A percentile compares a stretch with the other conserved stretches of the same genome.
These are phyloP conservation scores for Noccaea bulbosa DNA, from an alignment of 345 rosid genomes.

Conservation along the genomic window DNA sequence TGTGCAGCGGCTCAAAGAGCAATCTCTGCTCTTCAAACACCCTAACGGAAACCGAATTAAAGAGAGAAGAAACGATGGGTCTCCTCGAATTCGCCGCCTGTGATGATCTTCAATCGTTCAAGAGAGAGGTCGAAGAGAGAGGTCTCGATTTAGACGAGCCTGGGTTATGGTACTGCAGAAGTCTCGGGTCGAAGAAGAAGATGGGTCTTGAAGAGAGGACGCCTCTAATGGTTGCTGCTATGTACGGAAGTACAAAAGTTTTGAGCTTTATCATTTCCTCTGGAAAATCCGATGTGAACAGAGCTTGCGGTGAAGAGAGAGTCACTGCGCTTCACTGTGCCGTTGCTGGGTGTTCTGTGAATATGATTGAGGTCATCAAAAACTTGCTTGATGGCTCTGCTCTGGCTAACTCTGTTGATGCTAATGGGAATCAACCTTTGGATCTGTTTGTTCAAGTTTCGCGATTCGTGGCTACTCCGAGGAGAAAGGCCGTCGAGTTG, in stretches of 20 bases:
- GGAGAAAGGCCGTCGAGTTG: conserved; percentile 59
- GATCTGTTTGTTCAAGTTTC: conserved; percentile 58
- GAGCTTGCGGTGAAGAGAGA: conserved; percentile 75
- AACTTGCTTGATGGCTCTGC: conserved; percentile 72
- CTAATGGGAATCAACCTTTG: conserved; percentile 64
- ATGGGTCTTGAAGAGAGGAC: conserved; percentile 91
- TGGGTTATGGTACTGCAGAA: conserved; percentile 75
- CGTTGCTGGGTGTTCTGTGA: conserved; percentile 70
- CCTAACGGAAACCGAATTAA: conserved; percentile 54
- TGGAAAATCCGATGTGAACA: conserved; percentile 63
- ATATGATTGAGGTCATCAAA: conserved; percentile 52
- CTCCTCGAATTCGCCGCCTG: conserved; percentile 86
- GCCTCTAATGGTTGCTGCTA: conserved; percentile 83
- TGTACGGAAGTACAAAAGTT: conserved; percentile 72
- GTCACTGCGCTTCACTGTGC: conserved; percentile 96
- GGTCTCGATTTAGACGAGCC: conserved; percentile 61
- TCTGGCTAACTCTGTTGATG: conserved; percentile 58
- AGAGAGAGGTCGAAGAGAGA: conserved; percentile 57
- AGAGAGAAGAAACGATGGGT: conserved; percentile 46
- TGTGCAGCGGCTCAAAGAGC: conserved; percentile 60
- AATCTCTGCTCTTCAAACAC: conserved; percentile 43
- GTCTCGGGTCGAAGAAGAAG: conserved; percentile 67
- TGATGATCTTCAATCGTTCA: conserved; percentile 67
- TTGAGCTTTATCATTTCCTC: conserved; percentile 61
- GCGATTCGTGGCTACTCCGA: conserved; percentile 34